Conservation (phyloP, 345 rosid species). For the Acer negundo region DNA sequence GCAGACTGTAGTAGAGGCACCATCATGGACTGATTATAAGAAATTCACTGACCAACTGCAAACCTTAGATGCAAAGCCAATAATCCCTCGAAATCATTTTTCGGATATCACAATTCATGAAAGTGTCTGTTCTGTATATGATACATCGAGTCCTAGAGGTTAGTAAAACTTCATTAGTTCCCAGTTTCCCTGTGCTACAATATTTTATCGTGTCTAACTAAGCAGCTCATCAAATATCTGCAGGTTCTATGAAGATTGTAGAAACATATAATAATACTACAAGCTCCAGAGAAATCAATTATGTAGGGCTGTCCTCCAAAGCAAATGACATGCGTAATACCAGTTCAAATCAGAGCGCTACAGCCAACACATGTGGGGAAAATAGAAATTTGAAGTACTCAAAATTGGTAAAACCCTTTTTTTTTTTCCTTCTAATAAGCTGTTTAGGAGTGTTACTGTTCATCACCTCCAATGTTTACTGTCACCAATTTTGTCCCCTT, state of each 20-base stretch:
- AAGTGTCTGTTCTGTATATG: constrained; percentile 9
- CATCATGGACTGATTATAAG: constrained; percentile 17
- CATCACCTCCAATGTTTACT: constrained; percentile 9
- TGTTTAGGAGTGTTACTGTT: neutral
- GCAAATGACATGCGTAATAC: constrained; percentile 19
- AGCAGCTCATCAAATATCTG: constrained; percentile 16
- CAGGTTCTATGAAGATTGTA: constrained; percentile 23
- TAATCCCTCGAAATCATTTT: constrained; percentile 4
- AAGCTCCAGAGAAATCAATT: constrained; percentile 14
- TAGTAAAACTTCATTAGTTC: constrained; percentile 7
- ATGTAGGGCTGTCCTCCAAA: constrained; percentile 19
- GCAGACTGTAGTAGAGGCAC: constrained; percentile 20
- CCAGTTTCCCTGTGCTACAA: neutral
- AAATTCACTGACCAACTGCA: constrained; percentile 24
- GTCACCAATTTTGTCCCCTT: constrained; percentile 8
- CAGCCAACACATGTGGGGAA: constrained; percentile 23
- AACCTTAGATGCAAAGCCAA: constrained; percentile 15
- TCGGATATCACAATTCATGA: constrained; percentile 19
- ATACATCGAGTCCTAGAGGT: constrained; percentile 33
- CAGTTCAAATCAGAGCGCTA: constrained; percentile 22
- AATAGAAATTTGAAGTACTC: constrained; percentile 29
- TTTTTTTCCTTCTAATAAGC: neutral
- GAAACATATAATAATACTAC: constrained; percentile 3
- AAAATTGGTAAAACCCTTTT: constrained; percentile 31
- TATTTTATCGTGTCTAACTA: constrained; percentile 10